phyloP scores from a whole-genome alignment of 2,329 filamentous ascomycete species.

The Aschersonia sp. region DNA sequence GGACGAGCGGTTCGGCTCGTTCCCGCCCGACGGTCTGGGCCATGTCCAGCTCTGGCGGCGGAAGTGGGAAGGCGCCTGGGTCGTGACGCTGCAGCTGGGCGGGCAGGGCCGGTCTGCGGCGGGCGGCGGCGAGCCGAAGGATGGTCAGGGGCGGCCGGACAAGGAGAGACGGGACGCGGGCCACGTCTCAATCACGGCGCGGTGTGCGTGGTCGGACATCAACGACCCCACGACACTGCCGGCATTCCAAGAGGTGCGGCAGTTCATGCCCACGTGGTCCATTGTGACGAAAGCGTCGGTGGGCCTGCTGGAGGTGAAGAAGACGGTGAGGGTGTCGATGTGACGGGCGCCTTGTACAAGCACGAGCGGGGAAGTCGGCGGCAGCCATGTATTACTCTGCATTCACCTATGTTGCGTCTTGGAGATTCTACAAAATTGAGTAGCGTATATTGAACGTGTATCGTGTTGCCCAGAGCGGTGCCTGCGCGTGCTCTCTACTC shows the following conservation, averaged over 20 bases:
- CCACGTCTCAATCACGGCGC: constrained; percentile 45
- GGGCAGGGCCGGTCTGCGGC: constrained; percentile 1
- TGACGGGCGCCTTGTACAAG: too few species aligned
- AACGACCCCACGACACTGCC: constrained; percentile 61
- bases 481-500: too few species aligned
- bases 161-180: constrained; percentile 3
- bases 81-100: constrained; percentile 29
- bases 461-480: too few species aligned
- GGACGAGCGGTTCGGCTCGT: constrained; percentile 50
- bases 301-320: constrained; percentile 70
- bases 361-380: too few species aligned
- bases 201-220: constrained; percentile 79
- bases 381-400: background rate
- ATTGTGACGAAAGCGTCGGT: constrained; percentile 60
- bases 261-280: constrained; percentile 69
- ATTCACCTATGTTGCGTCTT: background rate
- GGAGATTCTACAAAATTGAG: background rate
- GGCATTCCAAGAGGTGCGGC: constrained; percentile 64
- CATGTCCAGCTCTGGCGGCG: constrained; percentile 72
- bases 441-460: too few species aligned
- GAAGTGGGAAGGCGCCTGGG: constrained; percentile 63
- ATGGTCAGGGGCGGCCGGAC: constrained; percentile 6
- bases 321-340: constrained; percentile 38
- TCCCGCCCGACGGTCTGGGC: constrained; percentile 46
- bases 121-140: background rate